Percentiles rank a stretch among this genome's conserved stretches.
Conservation (phyloP, 805 yeast genomes). For the Wickerhamiella qilinensis region DNA sequence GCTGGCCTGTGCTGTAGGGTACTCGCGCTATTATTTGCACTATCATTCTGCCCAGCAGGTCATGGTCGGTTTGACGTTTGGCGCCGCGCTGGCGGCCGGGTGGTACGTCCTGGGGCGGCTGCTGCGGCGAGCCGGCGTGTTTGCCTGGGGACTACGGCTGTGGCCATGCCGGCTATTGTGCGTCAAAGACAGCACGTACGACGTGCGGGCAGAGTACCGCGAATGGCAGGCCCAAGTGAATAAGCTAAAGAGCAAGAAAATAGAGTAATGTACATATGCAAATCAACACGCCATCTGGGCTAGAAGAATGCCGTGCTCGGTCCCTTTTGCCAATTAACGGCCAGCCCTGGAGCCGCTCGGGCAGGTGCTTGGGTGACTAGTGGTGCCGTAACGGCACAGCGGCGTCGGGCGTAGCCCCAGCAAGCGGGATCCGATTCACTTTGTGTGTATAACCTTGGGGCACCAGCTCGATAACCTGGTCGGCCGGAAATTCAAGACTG, state of each 20-base stretch:
- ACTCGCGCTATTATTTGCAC: constrained; percentile 57
- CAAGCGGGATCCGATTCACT: constrained; percentile 12
- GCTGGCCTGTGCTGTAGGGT: constrained; percentile 32
- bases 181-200: constrained; percentile 25
- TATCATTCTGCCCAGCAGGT: constrained; percentile 71
- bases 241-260: background rate
- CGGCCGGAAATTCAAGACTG: constrained; percentile 52
- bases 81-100: constrained; percentile 38
- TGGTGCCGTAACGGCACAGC: no score
- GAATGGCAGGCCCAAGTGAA: constrained; percentile 12
- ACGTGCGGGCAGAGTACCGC: constrained; percentile 20
- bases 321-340: no score
- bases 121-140: constrained; percentile 49
- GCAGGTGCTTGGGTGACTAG: no score
- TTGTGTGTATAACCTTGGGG: constrained; percentile 14
- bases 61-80: constrained; percentile 50
- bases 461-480: constrained; percentile 69
- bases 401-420: constrained; percentile 3
- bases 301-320: no score
- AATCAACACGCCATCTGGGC: background rate
- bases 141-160: constrained; percentile 48
- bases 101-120: constrained; percentile 40
- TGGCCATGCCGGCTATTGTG: constrained; percentile 30
- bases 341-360: no score
- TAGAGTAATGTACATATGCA: no score